These are phyloP conservation scores for Colletotrichum sp. DNA, from an alignment of 2,329 filamentous ascomycete genomes.

Conservation along the genomic window DNA sequence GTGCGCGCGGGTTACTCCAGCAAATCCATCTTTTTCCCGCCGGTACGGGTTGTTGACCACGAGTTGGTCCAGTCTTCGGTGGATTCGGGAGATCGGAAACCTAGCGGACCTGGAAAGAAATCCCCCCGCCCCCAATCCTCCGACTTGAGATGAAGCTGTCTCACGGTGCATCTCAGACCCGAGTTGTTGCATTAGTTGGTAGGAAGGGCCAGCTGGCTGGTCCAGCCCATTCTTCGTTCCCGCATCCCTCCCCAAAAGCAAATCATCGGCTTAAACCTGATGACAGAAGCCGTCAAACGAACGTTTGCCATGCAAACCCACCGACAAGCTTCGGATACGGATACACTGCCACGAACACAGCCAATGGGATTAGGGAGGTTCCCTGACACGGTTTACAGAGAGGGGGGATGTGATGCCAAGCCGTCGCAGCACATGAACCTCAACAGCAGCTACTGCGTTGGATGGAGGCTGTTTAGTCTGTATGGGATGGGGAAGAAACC, in stretches of 20 bases:
- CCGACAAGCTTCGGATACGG: slow-evolving; percentile 4
- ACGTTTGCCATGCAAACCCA: neutral
- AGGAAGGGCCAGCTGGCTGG: neutral
- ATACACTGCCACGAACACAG: neutral
- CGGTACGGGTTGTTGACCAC: neutral
- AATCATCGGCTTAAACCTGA: slow-evolving; percentile 16
- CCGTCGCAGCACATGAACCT: neutral
- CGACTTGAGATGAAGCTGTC: slow-evolving; percentile 21
- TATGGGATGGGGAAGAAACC: neutral
- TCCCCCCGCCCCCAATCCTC: slow-evolving; percentile 2
- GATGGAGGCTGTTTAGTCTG: neutral
- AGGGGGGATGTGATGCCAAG: neutral
- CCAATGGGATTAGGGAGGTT: neutral
- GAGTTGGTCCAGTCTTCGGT: slow-evolving; percentile 18
- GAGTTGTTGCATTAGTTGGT: slow-evolving; percentile 13
- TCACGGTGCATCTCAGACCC: slow-evolving; percentile 20
- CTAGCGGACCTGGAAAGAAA: neutral
- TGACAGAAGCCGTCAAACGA: slow-evolving; percentile 15
- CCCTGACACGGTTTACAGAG: neutral
- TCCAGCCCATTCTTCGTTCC: neutral
- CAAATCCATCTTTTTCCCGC: neutral
- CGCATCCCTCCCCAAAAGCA: neutral
- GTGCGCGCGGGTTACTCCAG: neutral
- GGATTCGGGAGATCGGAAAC: slow-evolving; percentile 20
- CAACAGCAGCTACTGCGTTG: neutral